Percentiles rank a stretch among this genome's conserved stretches.
phyloP scores from a whole-genome alignment of 148 eudicot genomes.

The Camellia sinensis region DNA sequence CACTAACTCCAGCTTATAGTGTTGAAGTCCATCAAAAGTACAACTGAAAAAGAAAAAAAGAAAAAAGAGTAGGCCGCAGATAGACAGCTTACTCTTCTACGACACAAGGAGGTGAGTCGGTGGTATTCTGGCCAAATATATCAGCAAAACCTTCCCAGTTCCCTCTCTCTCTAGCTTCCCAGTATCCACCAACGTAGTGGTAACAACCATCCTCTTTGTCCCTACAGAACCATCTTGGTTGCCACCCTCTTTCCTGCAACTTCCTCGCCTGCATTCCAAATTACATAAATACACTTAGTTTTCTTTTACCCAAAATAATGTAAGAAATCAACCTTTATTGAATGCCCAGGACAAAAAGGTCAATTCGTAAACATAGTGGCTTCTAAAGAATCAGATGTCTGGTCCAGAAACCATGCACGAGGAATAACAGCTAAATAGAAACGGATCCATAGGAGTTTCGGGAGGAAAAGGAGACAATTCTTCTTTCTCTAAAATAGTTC shows the following conservation, averaged over 20 bases:
- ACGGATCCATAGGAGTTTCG: not conserved
- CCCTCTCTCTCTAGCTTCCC: conserved; percentile 76
- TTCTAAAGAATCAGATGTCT: not conserved
- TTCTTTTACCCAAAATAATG: not conserved
- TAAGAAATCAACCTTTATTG: not conserved
- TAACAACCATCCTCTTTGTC: conserved; percentile 85
- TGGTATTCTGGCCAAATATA: conserved; percentile 64
- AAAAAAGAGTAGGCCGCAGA: not conserved
- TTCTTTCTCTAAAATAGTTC: not conserved
- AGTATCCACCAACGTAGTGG: conserved; percentile 74
- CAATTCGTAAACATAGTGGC: not conserved
- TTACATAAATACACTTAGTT: not conserved
- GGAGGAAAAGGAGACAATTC: not conserved
- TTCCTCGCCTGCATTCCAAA: conserved; percentile 65
- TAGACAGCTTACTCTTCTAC: conserved; percentile 40
- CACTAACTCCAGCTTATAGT: not conserved
- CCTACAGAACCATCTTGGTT: conserved; percentile 84
- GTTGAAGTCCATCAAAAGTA: conserved; percentile 8
- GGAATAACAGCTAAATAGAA: not conserved
- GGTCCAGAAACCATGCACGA: not conserved
- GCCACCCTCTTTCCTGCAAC: conserved; percentile 95
- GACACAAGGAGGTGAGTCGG: conserved; percentile 33
- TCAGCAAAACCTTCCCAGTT: conserved; percentile 75
- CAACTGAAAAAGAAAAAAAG: not conserved
- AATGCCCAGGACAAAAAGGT: not conserved